These are phyloP conservation scores for Trichaptum fuscoviolaceum DNA, from an alignment of 768 basidiomycete species.

Conservation along the genomic window DNA sequence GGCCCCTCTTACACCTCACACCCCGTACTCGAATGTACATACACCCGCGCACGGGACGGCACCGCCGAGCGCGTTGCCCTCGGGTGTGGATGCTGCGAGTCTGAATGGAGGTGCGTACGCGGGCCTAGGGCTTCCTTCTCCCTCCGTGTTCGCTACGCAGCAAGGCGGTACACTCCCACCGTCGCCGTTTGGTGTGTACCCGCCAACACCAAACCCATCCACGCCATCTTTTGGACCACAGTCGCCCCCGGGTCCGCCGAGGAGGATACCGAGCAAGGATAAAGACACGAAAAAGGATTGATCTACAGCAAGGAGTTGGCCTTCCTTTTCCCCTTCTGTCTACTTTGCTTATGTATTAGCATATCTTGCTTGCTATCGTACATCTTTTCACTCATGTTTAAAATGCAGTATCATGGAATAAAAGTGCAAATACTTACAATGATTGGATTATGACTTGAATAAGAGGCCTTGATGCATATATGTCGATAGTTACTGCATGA, in stretches of 20 bases:
- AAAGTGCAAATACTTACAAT: background rate
- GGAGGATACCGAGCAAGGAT: background rate
- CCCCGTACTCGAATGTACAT: background rate
- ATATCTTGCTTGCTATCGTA: background rate
- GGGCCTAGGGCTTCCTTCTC: background rate
- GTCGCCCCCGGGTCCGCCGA: background rate
- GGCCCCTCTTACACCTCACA: background rate
- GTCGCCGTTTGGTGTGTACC: background rate
- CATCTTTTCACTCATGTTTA: background rate
- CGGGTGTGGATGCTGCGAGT: too few species aligned
- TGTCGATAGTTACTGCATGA: too few species aligned
- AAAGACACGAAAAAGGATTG: slow-evolving; percentile 1
- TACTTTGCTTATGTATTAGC: background rate
- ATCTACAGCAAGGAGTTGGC: background rate
- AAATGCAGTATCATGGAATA: background rate
- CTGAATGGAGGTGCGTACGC: background rate
- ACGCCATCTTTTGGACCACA: background rate
- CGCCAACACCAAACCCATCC: background rate
- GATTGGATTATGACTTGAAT: too few species aligned
- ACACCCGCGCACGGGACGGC: too few species aligned
- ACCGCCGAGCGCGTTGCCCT: too few species aligned
- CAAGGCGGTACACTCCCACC: background rate
- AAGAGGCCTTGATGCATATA: too few species aligned
- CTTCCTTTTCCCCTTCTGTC: background rate
- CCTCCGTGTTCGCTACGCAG: background rate